These are phyloP conservation scores for Meyerozyma smithsonii DNA, from an alignment of 1,139 yeast species.

Conservation along the genomic window DNA sequence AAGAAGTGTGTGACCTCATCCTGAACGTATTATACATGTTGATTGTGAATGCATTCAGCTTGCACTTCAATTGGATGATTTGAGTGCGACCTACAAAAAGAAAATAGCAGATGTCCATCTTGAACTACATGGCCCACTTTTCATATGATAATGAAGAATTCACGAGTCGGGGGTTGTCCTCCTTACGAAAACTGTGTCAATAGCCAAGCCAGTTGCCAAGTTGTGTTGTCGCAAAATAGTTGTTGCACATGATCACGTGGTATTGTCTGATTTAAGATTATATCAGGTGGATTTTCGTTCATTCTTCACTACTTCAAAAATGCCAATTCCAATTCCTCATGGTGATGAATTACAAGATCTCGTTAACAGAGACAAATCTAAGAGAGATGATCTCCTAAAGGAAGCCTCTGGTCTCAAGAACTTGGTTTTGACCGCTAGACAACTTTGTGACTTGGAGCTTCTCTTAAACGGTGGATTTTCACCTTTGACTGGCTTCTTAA, in stretches of 20 bases:
- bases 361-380: slow-evolving; percentile 70
- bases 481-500: slow-evolving; percentile 83
- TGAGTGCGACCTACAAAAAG: too few species aligned
- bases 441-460: slow-evolving; percentile 88
- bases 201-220: too few species aligned
- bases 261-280: not conserved
- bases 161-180: too few species aligned
- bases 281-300: not conserved
- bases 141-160: too few species aligned
- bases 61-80: too few species aligned
- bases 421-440: slow-evolving; percentile 73
- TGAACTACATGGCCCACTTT: too few species aligned
- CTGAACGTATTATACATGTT: too few species aligned
- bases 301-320: slow-evolving; percentile 7
- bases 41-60: too few species aligned
- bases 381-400: slow-evolving; percentile 48
- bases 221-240: too few species aligned
- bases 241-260: slow-evolving; percentile 2
- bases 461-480: slow-evolving; percentile 93
- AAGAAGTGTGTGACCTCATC: too few species aligned
- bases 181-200: too few species aligned
- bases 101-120: too few species aligned
- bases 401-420: slow-evolving; percentile 50
- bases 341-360: slow-evolving; percentile 88
- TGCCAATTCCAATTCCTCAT: slow-evolving; percentile 80